Evolutionary conservation across 805 yeast species (phyloP).

Genomic region (Yarrowia bubula): DNA sequence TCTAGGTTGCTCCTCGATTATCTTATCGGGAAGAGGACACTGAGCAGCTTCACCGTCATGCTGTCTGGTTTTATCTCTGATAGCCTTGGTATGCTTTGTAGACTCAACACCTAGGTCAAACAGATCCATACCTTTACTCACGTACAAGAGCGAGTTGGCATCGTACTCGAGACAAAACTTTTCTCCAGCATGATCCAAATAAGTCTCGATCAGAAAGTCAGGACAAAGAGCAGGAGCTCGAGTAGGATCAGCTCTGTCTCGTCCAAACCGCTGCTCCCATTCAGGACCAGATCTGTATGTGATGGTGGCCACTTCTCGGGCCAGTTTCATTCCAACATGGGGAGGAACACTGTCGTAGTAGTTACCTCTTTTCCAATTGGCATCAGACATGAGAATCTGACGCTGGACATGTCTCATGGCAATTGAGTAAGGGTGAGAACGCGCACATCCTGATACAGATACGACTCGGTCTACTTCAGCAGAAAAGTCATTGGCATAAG

Average conservation of each 20-base stretch:
- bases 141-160: conserved; percentile 81
- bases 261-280: conserved; percentile 91
- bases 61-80: conserved; percentile 5
- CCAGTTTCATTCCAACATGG: conserved; percentile 90
- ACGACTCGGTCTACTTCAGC: conserved; percentile 69
- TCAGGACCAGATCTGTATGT: conserved; percentile 96
- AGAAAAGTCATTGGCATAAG: conserved; percentile 81
- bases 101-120: conserved; percentile 65
- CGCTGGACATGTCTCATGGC: conserved; percentile 92
- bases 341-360: conserved; percentile 81
- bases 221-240: conserved; percentile 86
- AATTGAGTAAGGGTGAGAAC: conserved; percentile 90
- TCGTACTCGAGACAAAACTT: conserved; percentile 90
- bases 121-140: conserved; percentile 92
- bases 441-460: conserved; percentile 87
- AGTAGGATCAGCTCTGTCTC: conserved; percentile 78
- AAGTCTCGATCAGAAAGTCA: conserved; percentile 88
- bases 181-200: conserved; percentile 91
- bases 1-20: conserved; percentile 54
- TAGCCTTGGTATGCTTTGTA: conserved; percentile 26
- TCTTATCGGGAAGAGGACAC: conserved; percentile 49
- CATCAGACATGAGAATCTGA: conserved; percentile 91
- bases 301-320: conserved; percentile 90
- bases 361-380: conserved; percentile 90
- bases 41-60: conserved; percentile 29